These are phyloP conservation scores for Serpula lacrymans DNA, from an alignment of 768 basidiomycete genomes.

Conservation along the genomic window DNA sequence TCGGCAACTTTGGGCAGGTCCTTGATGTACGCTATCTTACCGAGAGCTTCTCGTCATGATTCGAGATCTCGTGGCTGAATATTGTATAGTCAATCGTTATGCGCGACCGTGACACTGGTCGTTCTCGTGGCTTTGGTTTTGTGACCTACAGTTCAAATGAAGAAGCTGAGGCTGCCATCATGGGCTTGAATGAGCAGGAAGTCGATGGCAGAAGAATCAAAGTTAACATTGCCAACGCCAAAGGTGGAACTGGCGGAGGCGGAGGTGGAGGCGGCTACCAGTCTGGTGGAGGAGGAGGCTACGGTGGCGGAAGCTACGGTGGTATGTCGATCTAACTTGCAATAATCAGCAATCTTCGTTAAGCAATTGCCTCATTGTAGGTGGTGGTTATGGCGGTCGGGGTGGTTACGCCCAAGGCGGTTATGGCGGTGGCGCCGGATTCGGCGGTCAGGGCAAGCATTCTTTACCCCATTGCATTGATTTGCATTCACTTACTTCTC, in stretches of 20 bases:
- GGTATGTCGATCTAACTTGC: conserved; percentile 18
- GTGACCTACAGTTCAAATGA: conserved; percentile 63
- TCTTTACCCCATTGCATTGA: conserved; percentile 2
- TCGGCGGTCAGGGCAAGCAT: conserved; percentile 20
- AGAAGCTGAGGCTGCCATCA: conserved; percentile 81
- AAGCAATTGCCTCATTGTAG: conserved; percentile 17
- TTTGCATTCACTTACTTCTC: conserved; percentile 4
- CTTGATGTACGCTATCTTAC: conserved; percentile 79
- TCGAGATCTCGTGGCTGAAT: conserved; percentile 17
- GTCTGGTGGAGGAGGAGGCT: conserved; percentile 31
- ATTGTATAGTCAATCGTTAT: conserved; percentile 86
- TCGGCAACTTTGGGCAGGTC: conserved; percentile 77
- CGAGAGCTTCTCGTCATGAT: conserved; percentile 12
- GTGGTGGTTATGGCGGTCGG: conserved; percentile 23
- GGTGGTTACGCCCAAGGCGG: conserved; percentile 24
- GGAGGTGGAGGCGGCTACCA: conserved; percentile 29
- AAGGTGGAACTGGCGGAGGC: conserved; percentile 51
- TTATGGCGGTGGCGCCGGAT: conserved; percentile 20
- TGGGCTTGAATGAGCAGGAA: conserved; percentile 79
- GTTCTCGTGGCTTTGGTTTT: conserved; percentile 96
- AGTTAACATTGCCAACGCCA: conserved; percentile 79
- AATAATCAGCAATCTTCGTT: no score
- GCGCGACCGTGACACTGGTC: conserved; percentile 97
- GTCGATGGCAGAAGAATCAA: conserved; percentile 92
- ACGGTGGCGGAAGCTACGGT: conserved; percentile 30